A percentile compares a stretch with the other conserved stretches of the same genome.
Evolutionary conservation across 768 basidiomycete species (phyloP).

Genomic region (Coprinopsis marcescibilis): DNA sequence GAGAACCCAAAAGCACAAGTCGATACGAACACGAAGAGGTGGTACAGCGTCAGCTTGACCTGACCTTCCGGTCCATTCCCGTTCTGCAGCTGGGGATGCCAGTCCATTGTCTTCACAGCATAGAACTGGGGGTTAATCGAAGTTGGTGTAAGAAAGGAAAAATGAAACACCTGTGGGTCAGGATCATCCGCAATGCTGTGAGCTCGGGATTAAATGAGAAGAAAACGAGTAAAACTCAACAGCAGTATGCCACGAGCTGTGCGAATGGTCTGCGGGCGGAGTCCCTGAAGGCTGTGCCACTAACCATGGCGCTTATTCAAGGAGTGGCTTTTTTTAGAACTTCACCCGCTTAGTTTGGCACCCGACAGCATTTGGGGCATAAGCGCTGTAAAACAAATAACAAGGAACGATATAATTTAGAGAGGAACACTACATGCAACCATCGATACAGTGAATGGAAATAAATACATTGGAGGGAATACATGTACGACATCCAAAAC

Average conservation of each 20-base stretch:
- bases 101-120: neutral
- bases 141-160: neutral
- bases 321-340: too few relatives aligned
- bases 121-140: neutral
- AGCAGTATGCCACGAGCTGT: too few relatives aligned
- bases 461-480: neutral
- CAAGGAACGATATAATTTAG: neutral
- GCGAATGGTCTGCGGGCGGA: too few relatives aligned
- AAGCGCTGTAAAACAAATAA: neutral
- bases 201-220: too few relatives aligned
- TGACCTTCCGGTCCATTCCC: conserved; percentile 1
- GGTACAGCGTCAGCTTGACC: conserved; percentile 20
- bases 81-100: neutral
- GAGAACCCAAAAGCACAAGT: conserved; percentile 20
- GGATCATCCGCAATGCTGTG: neutral
- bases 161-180: neutral
- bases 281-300: too few relatives aligned
- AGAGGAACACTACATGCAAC: too few relatives aligned
- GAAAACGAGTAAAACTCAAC: too few relatives aligned
- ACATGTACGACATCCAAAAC: neutral
- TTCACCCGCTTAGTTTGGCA: too few relatives aligned
- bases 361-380: too few relatives aligned
- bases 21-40: conserved; percentile 18
- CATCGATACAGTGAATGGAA: neutral
- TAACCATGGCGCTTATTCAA: too few relatives aligned